phyloP scores from a whole-genome alignment of 768 basidiomycete species.

The Amanita subjunquillea region DNA sequence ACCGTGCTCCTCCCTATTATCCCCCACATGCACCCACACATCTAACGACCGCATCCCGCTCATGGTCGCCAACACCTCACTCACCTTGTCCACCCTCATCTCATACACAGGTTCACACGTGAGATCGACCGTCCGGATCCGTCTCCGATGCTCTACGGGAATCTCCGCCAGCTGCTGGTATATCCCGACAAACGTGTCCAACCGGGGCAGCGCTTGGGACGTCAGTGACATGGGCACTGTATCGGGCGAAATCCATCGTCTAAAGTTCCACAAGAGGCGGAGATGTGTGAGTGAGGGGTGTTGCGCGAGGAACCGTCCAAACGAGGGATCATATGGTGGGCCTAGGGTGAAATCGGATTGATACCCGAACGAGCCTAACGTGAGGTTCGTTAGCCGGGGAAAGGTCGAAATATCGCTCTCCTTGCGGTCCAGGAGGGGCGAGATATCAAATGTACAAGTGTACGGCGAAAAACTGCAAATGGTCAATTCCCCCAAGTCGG shows the following conservation, averaged over 20 bases:
- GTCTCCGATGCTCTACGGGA: slow-evolving; percentile 17
- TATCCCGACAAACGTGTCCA: slow-evolving; percentile 35
- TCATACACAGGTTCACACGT: slow-evolving; percentile 40
- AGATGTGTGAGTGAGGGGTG: slow-evolving; percentile 31
- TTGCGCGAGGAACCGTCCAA: slow-evolving; percentile 26
- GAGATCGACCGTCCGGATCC: slow-evolving; percentile 32
- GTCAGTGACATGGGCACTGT: slow-evolving; percentile 22
- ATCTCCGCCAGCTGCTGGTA: slow-evolving; percentile 34
- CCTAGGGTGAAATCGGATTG: slow-evolving; percentile 32
- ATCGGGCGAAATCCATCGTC: slow-evolving; percentile 37
- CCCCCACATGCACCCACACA: slow-evolving; percentile 33
- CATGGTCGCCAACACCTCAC: slow-evolving; percentile 23
- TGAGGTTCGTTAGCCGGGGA: slow-evolving; percentile 30
- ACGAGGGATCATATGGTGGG: slow-evolving; percentile 16
- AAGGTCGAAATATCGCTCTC: slow-evolving; percentile 12
- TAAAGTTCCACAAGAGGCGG: slow-evolving; percentile 40
- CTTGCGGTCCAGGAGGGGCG: not conserved
- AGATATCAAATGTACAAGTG: slow-evolving; percentile 27
- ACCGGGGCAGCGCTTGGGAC: slow-evolving; percentile 17
- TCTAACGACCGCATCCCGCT: slow-evolving; percentile 30
- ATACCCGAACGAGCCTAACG: slow-evolving; percentile 41
- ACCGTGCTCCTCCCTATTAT: slow-evolving; percentile 2
- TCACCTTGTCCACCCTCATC: slow-evolving; percentile 20
- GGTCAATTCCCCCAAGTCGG: slow-evolving; percentile 37
- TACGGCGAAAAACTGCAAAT: slow-evolving; percentile 41